phyloP scores from a whole-genome alignment of 805 yeast species.

The Zygotorulaspora chibaensis region DNA sequence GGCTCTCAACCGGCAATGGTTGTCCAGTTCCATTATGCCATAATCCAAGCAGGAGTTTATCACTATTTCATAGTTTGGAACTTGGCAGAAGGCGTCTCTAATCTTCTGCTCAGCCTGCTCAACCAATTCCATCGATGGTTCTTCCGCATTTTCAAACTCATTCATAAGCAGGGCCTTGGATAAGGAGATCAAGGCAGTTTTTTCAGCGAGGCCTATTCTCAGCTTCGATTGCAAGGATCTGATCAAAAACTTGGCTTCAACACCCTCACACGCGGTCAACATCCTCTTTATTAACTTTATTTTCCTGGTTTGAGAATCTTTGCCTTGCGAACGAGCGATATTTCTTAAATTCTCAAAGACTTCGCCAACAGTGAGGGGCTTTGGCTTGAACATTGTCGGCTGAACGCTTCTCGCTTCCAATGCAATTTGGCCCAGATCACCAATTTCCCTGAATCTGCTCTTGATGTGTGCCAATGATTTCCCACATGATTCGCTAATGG shows the following conservation, averaged over 20 bases:
- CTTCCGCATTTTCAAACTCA: conserved; percentile 43
- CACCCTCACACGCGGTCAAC: conserved; percentile 79
- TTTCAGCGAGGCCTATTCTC: conserved; percentile 91
- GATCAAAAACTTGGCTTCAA: conserved; percentile 86
- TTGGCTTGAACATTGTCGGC: conserved; percentile 90
- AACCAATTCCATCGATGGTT: conserved; percentile 42
- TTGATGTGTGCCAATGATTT: conserved; percentile 66
- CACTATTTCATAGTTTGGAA: conserved; percentile 84
- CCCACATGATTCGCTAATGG: conserved; percentile 88
- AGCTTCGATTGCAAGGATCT: conserved; percentile 90
- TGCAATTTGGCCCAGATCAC: conserved; percentile 91
- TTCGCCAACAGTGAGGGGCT: conserved; percentile 62
- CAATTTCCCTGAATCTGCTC: conserved; percentile 68
- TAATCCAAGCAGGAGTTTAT: conserved; percentile 59
- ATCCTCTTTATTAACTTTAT: conserved; percentile 74
- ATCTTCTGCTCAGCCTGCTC: conserved; percentile 70
- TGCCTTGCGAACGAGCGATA: conserved; percentile 76
- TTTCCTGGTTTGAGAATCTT: conserved; percentile 75
- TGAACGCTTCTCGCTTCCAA: conserved; percentile 77
- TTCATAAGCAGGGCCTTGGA: conserved; percentile 74
- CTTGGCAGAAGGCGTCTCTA: conserved; percentile 81
- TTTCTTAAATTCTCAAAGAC: conserved; percentile 72
- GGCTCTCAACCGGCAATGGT: conserved; percentile 72
- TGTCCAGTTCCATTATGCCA: conserved; percentile 64
- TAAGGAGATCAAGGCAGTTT: conserved; percentile 77